Percentiles rank a stretch among this genome's conserved stretches.
Conservation (phyloP, 2,329 filamentous ascomycete species). For the Chaetomiaceae sp. region DNA sequence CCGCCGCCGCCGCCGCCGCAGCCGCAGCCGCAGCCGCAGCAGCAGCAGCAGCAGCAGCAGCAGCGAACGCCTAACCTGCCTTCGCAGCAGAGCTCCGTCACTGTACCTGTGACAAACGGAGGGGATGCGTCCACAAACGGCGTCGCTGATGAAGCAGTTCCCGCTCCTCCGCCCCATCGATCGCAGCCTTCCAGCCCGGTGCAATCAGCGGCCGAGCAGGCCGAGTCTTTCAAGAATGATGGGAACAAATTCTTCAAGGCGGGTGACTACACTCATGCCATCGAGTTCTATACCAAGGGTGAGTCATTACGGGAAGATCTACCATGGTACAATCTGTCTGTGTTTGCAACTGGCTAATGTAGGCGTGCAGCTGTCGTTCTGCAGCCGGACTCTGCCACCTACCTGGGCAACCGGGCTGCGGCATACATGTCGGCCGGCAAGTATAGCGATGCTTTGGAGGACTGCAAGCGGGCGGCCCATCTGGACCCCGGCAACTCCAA, state of each 20-base stretch:
- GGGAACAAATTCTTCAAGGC: constrained; percentile 98
- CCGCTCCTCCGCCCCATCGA: constrained; percentile 68
- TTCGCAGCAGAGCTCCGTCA: constrained; percentile 40
- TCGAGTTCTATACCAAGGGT: constrained; percentile 95
- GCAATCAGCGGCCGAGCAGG: constrained; percentile 61
- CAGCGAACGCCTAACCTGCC: constrained; percentile 30
- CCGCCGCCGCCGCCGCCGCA: constrained; percentile 28
- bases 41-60: constrained; percentile 34
- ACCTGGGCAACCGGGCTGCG: constrained; percentile 90
- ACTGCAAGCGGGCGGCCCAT: constrained; percentile 77
- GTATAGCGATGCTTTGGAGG: constrained; percentile 76
- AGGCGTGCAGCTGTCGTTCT: constrained; percentile 72
- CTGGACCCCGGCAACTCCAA: constrained; percentile 84
- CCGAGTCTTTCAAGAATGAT: constrained; percentile 84
- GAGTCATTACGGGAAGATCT: constrained; percentile 21
- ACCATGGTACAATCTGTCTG: not conserved
- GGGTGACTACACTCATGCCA: constrained; percentile 80
- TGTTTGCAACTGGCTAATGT: no score
- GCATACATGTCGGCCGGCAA: constrained; percentile 85
- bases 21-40: constrained; percentile 38
- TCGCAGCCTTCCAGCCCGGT: constrained; percentile 58
- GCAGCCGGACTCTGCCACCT: constrained; percentile 79
- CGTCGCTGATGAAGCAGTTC: constrained; percentile 48
- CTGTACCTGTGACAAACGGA: constrained; percentile 49
- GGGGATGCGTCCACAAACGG: constrained; percentile 32